phyloP scores from a whole-genome alignment of 495 filamentous ascomycete species.

The Penicillium lividum region DNA sequence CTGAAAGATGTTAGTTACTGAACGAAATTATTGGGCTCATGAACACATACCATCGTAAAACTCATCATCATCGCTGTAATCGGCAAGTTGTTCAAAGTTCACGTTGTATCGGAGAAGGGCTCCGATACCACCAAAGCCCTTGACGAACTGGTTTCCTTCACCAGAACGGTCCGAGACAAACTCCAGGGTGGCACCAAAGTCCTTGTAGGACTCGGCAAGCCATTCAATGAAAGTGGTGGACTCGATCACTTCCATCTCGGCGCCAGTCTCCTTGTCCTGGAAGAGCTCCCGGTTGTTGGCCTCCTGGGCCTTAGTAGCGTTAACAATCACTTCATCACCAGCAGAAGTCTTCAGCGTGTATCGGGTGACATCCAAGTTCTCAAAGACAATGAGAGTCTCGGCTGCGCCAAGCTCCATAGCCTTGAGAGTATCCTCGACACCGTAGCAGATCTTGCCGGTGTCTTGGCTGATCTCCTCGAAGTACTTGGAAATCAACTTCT shows the following conservation, averaged over 20 bases:
- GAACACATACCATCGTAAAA: slow-evolving; percentile 82
- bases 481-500: slow-evolving; percentile 98
- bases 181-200: slow-evolving; percentile 94
- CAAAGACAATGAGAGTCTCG: slow-evolving; percentile 94
- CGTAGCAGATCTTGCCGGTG: slow-evolving; percentile 93
- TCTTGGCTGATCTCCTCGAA: slow-evolving; percentile 99
- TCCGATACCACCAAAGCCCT: slow-evolving; percentile 97
- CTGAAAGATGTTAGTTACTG: slow-evolving; percentile 41
- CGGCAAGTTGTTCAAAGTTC: slow-evolving; percentile 98
- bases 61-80: slow-evolving; percentile 94
- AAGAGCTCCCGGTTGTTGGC: slow-evolving; percentile 77
- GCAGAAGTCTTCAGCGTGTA: slow-evolving; percentile 80
- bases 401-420: slow-evolving; percentile 95
- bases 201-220: slow-evolving; percentile 96
- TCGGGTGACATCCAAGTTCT: slow-evolving; percentile 92
- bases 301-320: slow-evolving; percentile 88
- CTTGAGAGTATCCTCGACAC: slow-evolving; percentile 95
- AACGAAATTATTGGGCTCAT: slow-evolving; percentile 1
- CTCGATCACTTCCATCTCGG: slow-evolving; percentile 91
- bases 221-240: slow-evolving; percentile 94
- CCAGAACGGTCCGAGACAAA: slow-evolving; percentile 96
- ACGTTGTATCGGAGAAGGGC: slow-evolving; percentile 98
- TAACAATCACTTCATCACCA: slow-evolving; percentile 70
- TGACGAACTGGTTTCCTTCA: slow-evolving; percentile 99
- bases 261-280: slow-evolving; percentile 89